Base-by-base conservation (phyloP, 139 green algal species). In the Chlamydomonas schloesseri region DNA sequence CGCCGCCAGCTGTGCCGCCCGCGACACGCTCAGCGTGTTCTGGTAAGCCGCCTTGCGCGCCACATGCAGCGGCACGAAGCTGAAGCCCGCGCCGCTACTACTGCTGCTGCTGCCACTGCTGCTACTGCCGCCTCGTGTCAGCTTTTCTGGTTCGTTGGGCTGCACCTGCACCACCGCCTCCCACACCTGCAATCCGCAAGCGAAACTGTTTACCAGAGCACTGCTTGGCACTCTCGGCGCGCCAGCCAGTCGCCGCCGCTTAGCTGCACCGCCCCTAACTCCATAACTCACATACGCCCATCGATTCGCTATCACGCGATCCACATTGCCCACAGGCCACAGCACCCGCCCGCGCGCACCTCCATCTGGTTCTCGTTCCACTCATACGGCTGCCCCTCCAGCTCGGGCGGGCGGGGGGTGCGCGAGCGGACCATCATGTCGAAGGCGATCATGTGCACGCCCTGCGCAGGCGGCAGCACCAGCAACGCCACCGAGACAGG, bases 341-440 rank as follows among this genome's bases (percentile, higher is more conserved):
- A n/a, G n/a, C n/a, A 50, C 6, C 42, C 42, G 42, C 42, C 42
- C 15, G 68, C 24, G 65, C 68, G 5, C 42, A 85, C 79, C 79
- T 87, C 81, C 17, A 87, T 36, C 31, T 70, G 69, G 17, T 9
- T 57, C 17, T 80, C 65, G 37, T 87, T 79, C 60, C 70, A 80
- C 29, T 62, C 34, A 15, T 42, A 73, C 9, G 36, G 26, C 28
- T 33, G 31, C 11, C 28, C 81, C 53, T 81, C 34, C 53, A 87
- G 70, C 70, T 87, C 81, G 28, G 34, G 4, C 11, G 81, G 81
- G 28, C 69, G 53, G 8, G 53, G 36, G 53, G n/a, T 1, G 34
- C 70, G 28, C 29, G 69, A 70, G 1, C 55, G 53, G 8, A 90
- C 86, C 72, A 84, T 64, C 86, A 90, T 90, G 34, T 90, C 86